A percentile compares a stretch with the other conserved stretches of the same genome.
Conservation (phyloP, 1,284 basidiomycete genomes). For the Rhizopogon parksii region DNA sequence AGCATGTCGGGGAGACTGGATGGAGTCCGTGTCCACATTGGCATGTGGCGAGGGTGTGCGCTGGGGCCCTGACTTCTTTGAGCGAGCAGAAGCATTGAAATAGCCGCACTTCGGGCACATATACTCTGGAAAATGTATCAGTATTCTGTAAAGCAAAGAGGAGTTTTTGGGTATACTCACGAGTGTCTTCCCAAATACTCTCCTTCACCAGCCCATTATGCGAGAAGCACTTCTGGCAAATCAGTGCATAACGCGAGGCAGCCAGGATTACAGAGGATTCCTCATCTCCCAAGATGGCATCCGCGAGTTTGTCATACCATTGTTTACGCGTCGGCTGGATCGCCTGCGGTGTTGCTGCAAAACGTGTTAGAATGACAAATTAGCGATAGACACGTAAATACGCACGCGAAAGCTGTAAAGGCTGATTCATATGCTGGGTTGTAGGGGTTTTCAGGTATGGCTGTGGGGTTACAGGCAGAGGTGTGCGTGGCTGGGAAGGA, state of each 20-base stretch:
- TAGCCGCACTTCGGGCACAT: conserved; percentile 69
- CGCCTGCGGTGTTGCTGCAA: conserved; percentile 32
- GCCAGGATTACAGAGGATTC: conserved; percentile 37
- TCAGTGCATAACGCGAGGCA: conserved; percentile 80
- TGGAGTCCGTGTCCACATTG: not conserved
- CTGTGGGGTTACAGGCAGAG: conserved; percentile 16
- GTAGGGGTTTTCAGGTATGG: conserved; percentile 22
- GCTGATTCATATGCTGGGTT: conserved; percentile 13
- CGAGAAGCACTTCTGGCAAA: conserved; percentile 87
- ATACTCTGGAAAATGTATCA: conserved; percentile 49
- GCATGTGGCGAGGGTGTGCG: conserved; percentile 20
- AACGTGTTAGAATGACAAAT: conserved; percentile 10
- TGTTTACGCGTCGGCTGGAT: conserved; percentile 63
- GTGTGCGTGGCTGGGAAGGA: conserved; percentile 19
- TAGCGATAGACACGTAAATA: conserved; percentile 5
- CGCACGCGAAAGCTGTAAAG: conserved; percentile 38
- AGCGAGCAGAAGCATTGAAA: conserved; percentile 57
- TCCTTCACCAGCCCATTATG: conserved; percentile 94
- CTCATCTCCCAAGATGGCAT: conserved; percentile 80
- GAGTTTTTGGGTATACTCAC: conserved; percentile 45
- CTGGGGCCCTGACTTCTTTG: conserved; percentile 26
- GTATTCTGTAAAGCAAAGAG: not conserved
- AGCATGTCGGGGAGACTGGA: not conserved
- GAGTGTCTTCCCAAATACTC: conserved; percentile 83
- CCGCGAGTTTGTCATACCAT: conserved; percentile 87